These are phyloP conservation scores for Croton laevigatus DNA, from an alignment of 441 rosid genomes.

Conservation along the genomic window DNA sequence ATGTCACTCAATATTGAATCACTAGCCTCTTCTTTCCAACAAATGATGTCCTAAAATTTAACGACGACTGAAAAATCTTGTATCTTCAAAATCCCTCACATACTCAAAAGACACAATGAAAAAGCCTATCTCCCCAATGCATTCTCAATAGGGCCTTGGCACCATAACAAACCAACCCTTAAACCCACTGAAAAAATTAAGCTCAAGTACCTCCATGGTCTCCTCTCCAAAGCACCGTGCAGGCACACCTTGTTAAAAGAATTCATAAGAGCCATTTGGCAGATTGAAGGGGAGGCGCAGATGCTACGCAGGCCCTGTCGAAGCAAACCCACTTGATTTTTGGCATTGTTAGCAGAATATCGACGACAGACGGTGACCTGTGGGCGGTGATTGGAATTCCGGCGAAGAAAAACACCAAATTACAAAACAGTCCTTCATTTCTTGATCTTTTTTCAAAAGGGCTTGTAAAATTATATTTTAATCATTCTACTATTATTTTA, in stretches of 20 bases:
- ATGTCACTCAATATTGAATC: no score
- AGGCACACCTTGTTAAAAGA: not conserved
- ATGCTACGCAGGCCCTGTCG: constrained; percentile 21
- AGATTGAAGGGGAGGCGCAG: constrained; percentile 24
- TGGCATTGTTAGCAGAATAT: no score
- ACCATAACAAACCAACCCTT: constrained; percentile 12
- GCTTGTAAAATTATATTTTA: no score
- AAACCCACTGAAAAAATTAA: constrained; percentile 26
- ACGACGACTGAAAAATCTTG: constrained; percentile 18
- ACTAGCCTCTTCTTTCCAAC: constrained; percentile 20
- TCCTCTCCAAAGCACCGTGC: constrained; percentile 15
- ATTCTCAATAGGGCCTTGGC: constrained; percentile 33
- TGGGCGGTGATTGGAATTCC: no score
- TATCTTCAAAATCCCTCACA: constrained; percentile 29
- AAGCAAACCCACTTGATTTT: not conserved
- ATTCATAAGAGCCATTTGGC: constrained; percentile 6
- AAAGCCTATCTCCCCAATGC: constrained; percentile 31
- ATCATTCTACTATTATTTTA: no score
- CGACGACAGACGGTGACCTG: no score
- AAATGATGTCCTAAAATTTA: constrained; percentile 5
- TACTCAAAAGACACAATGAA: constrained; percentile 28
- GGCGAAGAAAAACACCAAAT: no score
- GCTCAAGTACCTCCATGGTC: constrained; percentile 26
- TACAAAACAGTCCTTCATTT: no score
- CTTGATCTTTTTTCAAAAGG: no score